Evolutionary conservation across 2,329 filamentous ascomycete genomes (phyloP).

Genomic region (Cyclaneusma minus): DNA sequence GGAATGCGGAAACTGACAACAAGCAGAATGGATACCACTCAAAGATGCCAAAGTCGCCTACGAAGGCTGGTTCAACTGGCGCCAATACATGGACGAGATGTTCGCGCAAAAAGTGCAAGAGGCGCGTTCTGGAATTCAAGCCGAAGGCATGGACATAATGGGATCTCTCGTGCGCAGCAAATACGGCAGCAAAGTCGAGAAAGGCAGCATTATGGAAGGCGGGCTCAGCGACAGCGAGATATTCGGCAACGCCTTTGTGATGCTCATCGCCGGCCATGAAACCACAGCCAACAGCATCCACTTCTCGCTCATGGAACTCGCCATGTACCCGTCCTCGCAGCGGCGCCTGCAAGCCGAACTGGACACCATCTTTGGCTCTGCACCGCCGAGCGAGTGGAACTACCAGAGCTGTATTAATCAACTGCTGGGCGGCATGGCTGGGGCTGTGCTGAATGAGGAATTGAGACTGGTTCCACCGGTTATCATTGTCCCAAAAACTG

Average conservation of each 20-base stretch:
- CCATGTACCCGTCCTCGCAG: conserved; percentile 48
- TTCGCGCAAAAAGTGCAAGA: conserved; percentile 34
- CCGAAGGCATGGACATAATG: conserved; percentile 38
- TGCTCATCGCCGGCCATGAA: conserved; percentile 63
- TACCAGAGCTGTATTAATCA: conserved; percentile 52
- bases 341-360: conserved; percentile 52
- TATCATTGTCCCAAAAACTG: conserved; percentile 55
- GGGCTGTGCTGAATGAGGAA: conserved; percentile 64
- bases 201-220: conserved; percentile 35
- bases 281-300: conserved; percentile 64
- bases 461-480: conserved; percentile 60
- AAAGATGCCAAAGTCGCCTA: conserved; percentile 27
- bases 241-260: conserved; percentile 55
- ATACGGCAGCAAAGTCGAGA: conserved; percentile 21
- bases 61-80: conserved; percentile 36
- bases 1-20: neutral
- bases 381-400: conserved; percentile 47
- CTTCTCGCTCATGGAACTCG: conserved; percentile 53
- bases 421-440: conserved; percentile 54
- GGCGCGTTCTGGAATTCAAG: conserved; percentile 20
- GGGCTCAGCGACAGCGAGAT: conserved; percentile 49
- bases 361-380: conserved; percentile 44
- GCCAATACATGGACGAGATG: conserved; percentile 45
- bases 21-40: conserved; percentile 23
- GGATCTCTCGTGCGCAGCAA: conserved; percentile 32